Conservation (phyloP, 768 basidiomycete species). For the Collybia sp. region DNA sequence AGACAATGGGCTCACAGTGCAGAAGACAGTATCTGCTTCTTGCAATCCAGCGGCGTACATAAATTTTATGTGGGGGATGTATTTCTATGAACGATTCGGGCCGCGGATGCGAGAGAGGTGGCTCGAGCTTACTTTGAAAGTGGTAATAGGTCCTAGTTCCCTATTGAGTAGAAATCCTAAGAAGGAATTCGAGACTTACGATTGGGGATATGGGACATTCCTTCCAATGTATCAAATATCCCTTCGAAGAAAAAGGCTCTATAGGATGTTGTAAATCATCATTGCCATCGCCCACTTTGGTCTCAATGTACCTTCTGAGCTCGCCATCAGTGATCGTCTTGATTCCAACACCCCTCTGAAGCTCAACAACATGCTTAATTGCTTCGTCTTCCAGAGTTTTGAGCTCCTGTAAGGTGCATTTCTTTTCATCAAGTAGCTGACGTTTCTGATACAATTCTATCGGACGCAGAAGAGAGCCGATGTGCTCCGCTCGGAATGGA, state of each 20-base stretch:
- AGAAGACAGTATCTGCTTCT: conserved; percentile 35
- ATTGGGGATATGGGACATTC: conserved; percentile 50
- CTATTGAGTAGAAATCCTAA: conserved; percentile 5
- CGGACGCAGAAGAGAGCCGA: conserved; percentile 60
- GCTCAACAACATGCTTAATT: conserved; percentile 44
- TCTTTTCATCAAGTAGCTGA: conserved; percentile 33
- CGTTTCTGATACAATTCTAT: conserved; percentile 43
- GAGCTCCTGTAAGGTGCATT: conserved; percentile 40
- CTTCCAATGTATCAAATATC: conserved; percentile 62
- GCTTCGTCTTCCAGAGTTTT: conserved; percentile 46
- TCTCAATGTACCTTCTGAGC: conserved; percentile 27
- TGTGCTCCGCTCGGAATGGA: conserved; percentile 50
- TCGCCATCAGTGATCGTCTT: conserved; percentile 65
- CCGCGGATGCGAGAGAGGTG: conserved; percentile 2
- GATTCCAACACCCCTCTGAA: conserved; percentile 52
- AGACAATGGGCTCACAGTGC: conserved; percentile 26
- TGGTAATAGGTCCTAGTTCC: conserved; percentile 34
- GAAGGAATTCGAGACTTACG: conserved; percentile 24
- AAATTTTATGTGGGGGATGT: conserved; percentile 41
- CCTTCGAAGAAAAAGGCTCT: conserved; percentile 61
- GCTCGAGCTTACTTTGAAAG: conserved; percentile 40
- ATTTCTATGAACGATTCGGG: conserved; percentile 22
- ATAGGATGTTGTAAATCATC: conserved; percentile 3
- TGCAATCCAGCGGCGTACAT: conserved; percentile 35
- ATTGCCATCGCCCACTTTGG: conserved; percentile 3